Percentiles rank a stretch among this genome's conserved stretches.
Conservation (phyloP, 768 basidiomycete species). For the Porphyrellus cyaneotinctus region DNA sequence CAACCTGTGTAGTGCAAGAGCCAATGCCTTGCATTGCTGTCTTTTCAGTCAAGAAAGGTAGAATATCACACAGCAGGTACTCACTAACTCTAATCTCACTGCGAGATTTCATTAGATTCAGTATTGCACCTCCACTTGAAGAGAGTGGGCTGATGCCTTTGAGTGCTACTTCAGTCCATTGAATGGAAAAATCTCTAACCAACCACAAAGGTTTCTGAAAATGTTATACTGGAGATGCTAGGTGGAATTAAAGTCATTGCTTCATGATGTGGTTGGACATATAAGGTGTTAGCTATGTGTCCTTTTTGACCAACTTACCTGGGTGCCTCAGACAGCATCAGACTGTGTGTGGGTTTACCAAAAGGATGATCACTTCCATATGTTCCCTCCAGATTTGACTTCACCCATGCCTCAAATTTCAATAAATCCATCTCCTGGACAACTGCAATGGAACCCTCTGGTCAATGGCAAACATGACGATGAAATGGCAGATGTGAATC, state of each 20-base stretch:
- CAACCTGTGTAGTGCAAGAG: too few relatives aligned
- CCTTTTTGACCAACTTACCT: not conserved
- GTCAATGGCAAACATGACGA: not conserved
- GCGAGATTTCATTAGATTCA: too few relatives aligned
- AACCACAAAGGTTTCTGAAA: not conserved
- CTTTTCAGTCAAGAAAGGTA: too few relatives aligned
- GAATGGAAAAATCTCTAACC: not conserved
- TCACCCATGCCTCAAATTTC: not conserved
- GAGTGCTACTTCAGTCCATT: too few relatives aligned
- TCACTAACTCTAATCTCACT: too few relatives aligned
- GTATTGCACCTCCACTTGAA: too few relatives aligned
- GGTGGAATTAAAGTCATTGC: not conserved
- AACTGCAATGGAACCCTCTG: not conserved
- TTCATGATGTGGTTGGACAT: not conserved
- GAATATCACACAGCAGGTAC: too few relatives aligned
- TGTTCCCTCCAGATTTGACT: not conserved
- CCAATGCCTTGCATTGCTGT: too few relatives aligned
- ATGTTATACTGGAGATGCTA: conserved; percentile 5
- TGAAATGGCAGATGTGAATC: too few relatives aligned
- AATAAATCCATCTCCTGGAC: not conserved
- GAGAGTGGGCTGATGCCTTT: too few relatives aligned
- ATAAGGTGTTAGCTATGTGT: not conserved
- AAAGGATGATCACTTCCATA: not conserved
- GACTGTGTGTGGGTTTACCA: not conserved
- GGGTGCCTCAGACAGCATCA: conserved; percentile 1